Evolutionary conservation across 805 yeast genomes (phyloP), one percentile per base, ranked within the genome.

Genomic region (Pichia phayaonensis): DNA sequence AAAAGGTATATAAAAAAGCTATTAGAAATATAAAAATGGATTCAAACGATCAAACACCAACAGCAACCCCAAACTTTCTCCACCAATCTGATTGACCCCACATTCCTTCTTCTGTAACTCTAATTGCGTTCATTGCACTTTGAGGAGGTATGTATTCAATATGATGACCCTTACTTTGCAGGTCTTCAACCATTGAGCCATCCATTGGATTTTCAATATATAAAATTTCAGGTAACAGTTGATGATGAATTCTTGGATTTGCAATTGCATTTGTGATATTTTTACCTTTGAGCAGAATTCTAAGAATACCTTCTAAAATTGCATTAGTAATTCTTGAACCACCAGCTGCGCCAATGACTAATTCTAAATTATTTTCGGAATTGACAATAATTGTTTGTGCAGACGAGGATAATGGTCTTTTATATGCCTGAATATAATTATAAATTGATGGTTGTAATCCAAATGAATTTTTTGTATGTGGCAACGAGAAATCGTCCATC

Each of bases 401-500:
- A 34, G 85, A 79, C 2, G 96, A 87, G 6, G 95, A 85, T 42
- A 92, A 71, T 2, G 99, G 98, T 54, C 98, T 73, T 58, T 84
- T 86, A 52, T 68, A 75, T 0, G 97, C 95, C 44, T 72, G 74
- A 26, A 90, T 78, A 61, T 79, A 86, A 65, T 92, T 92, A 72
- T 76, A 86, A 20, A 80, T 70, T 0, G 96, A 87, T 0, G 99
- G 96, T 11, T 80, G 77, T 45, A 92, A 75, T 24, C 83, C 85
- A 67, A 90, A 92, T 16, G 89, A 84, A 65, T 92, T 92, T 18
- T 77, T 72, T 8, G 74, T 69, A 16, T 77, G 72, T 1, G 94
- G 90, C 31, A 79, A 72, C 10, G 96, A 84, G 61, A 92, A 92
- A 63, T 92, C 98, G 66, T 92, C 97, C 97, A 92, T 90, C 65